These are phyloP conservation scores for Ogataea glucozyma DNA, from an alignment of 805 yeast genomes.

Conservation along the genomic window DNA sequence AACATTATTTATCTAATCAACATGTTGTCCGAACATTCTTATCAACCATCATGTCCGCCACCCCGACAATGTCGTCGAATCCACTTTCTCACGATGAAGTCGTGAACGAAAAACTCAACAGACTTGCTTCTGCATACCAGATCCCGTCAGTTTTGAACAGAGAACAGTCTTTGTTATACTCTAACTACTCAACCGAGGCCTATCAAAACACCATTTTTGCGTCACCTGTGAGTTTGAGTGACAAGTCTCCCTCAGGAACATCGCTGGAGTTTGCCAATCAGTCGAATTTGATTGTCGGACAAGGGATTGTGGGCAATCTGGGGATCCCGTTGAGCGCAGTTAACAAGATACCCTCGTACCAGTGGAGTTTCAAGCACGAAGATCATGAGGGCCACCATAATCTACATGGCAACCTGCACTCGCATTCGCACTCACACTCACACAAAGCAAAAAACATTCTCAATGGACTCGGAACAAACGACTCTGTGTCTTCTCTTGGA, in stretches of 20 bases:
- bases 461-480: conserved; percentile 26
- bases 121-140: conserved; percentile 25
- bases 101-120: conserved; percentile 22
- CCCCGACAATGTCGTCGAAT: background rate
- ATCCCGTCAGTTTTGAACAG: conserved; percentile 22
- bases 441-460: conserved; percentile 29
- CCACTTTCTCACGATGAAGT: conserved; percentile 10
- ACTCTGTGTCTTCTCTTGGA: conserved; percentile 31
- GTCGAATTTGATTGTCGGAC: conserved; percentile 33
- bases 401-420: conserved; percentile 21
- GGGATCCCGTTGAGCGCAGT: conserved; percentile 36
- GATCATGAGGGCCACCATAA: no score
- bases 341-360: conserved; percentile 37
- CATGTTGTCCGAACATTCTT: conserved; percentile 6
- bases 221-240: conserved; percentile 22
- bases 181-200: conserved; percentile 22
- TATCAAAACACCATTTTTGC: conserved; percentile 29
- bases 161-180: conserved; percentile 18
- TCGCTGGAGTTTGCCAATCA: conserved; percentile 19
- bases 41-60: background rate
- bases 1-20: no score
- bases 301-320: conserved; percentile 35
- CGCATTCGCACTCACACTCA: conserved; percentile 15
- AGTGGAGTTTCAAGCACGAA: conserved; percentile 35
- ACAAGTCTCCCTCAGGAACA: conserved; percentile 22